phyloP scores from a whole-genome alignment of 2,329 filamentous ascomycete species.

The Alternaria sp. region DNA sequence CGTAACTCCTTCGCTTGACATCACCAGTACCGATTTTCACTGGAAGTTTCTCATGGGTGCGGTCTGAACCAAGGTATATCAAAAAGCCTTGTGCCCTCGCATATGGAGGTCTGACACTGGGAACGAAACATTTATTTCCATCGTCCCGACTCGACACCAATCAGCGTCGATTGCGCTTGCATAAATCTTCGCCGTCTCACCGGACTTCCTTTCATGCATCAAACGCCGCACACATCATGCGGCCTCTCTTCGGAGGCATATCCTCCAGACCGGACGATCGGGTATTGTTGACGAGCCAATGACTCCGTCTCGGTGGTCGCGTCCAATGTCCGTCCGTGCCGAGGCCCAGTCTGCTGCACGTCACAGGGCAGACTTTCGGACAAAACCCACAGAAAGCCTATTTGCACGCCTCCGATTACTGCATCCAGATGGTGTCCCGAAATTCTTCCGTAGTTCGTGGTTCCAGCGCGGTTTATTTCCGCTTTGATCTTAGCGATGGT shows the following conservation, averaged over 20 bases:
- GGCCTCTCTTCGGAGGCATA: background rate
- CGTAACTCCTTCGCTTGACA: constrained; percentile 38
- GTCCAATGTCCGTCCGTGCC: constrained; percentile 3
- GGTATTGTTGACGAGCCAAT: background rate
- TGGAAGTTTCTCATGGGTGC: constrained; percentile 48
- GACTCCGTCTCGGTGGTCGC: background rate
- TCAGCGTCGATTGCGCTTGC: background rate
- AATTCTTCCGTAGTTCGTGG: background rate
- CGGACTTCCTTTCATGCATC: background rate
- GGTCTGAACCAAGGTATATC: constrained; percentile 24
- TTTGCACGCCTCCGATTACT: background rate
- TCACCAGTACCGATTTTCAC: constrained; percentile 42
- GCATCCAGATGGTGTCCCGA: background rate
- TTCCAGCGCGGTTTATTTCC: background rate
- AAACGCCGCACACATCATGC: background rate
- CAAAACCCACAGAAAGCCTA: background rate
- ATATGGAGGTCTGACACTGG: background rate
- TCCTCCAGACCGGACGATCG: background rate
- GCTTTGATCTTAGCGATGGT: background rate
- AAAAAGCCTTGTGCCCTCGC: background rate
- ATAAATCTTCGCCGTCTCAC: background rate
- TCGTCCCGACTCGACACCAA: background rate
- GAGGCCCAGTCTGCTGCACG: constrained; percentile 3
- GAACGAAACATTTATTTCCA: background rate
- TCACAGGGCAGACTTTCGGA: background rate